Evolutionary conservation across 306 rosid genomes (phyloP).

Genomic region (Malus sylvestris): DNA sequence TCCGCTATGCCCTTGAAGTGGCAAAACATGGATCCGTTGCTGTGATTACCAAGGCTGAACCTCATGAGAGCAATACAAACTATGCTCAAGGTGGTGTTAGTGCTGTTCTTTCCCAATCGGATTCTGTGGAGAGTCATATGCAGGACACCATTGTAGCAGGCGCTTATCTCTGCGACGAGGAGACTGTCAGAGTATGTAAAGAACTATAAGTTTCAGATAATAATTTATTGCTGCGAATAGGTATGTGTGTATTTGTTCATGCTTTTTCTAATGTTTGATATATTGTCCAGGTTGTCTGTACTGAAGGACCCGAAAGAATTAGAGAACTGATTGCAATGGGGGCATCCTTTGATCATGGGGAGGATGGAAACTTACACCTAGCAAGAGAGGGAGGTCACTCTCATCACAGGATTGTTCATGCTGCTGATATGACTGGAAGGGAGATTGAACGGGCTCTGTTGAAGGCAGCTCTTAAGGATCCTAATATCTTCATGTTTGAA

Average conservation of each 20-base stretch:
- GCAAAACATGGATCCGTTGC: slow-evolving; percentile 89
- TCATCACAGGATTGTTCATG: slow-evolving; percentile 82
- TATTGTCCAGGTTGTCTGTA: slow-evolving; percentile 80
- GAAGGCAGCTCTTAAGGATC: slow-evolving; percentile 55
- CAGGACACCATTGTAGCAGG: slow-evolving; percentile 93
- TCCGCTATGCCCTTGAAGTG: slow-evolving; percentile 89
- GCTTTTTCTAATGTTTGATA: slow-evolving; percentile 6
- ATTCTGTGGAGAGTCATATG: slow-evolving; percentile 93
- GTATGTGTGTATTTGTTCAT: neutral
- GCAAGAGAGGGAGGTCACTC: slow-evolving; percentile 93
- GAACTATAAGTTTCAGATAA: neutral
- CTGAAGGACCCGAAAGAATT: slow-evolving; percentile 96
- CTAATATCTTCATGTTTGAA: slow-evolving; percentile 71
- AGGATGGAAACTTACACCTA: slow-evolving; percentile 91
- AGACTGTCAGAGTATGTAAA: slow-evolving; percentile 74
- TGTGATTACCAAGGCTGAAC: slow-evolving; percentile 88
- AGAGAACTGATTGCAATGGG: slow-evolving; percentile 91
- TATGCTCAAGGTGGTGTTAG: slow-evolving; percentile 99
- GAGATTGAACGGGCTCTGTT: slow-evolving; percentile 84
- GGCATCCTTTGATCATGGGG: slow-evolving; percentile 83
- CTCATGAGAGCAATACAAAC: slow-evolving; percentile 96
- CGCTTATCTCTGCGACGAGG: slow-evolving; percentile 91
- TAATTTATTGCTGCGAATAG: neutral
- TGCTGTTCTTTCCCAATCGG: slow-evolving; percentile 82
- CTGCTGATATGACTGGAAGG: slow-evolving; percentile 95